Base-by-base conservation (phyloP, 1,139 yeast genomes). In the Debaryomyces nepalensis region DNA sequence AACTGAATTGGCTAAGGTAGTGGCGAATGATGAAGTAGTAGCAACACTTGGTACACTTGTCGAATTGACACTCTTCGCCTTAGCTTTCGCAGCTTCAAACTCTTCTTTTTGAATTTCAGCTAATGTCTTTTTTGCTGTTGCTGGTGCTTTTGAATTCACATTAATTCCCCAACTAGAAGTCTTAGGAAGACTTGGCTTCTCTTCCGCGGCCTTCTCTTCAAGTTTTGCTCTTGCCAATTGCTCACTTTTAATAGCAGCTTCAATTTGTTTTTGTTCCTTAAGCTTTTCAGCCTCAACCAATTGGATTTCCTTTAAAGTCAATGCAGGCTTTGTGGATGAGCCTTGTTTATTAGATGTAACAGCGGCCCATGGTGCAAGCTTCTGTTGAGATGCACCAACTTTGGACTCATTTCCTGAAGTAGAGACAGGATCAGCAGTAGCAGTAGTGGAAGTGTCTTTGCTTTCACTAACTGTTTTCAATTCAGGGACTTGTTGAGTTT, bases 261-360 rank as follows among this genome's bases (percentile, higher is more conserved):
- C 72, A 18, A 60, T 40, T 47, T 66, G 63, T 48, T 61, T 70
- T 50, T 68, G 73, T 46, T 68, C 70, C 34, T 63, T 68, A 29
- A 63, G 55, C 50, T 71, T 80, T 44, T 77, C 80, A 33, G 83
- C 84, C 57, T 86, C 95, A 46, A 82, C 63, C 48, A 73, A 77
- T 60, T 85, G 93, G 48, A 87, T 84, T 58, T 87, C 88, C 45
- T 81, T 79, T 50, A 87, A 68, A 1, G 88, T 73, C 45, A 82
- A 64, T n/a, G 73, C 60, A 31, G 84, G 82, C 41, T 72, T 64
- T 14, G 64, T 53, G 10, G 60, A 50, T 5, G 59, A 49, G 11
- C 48, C 51, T 16, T 51, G 30, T 10, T 60, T 43, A 24, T 38
- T 53, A 36, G 10, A 49, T 40, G 7, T 52, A 24, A 60, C 33